Evolutionary conservation across 2,329 filamentous ascomycete species (phyloP).

Genomic region (Metarhizium robertsii): DNA sequence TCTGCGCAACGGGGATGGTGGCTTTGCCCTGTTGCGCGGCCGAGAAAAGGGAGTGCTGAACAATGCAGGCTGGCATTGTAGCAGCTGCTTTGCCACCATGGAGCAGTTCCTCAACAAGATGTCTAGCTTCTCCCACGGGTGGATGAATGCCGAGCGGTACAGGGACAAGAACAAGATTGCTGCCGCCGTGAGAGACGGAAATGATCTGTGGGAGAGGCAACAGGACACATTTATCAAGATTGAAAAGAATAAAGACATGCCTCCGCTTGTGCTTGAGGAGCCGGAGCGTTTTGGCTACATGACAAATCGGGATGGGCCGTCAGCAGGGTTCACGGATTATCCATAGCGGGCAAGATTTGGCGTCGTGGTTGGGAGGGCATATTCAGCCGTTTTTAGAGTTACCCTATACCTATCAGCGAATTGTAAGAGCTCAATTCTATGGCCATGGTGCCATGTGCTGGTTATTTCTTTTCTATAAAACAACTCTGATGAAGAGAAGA

Average conservation of each 20-base stretch:
- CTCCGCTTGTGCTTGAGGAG: conserved; percentile 33
- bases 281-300: conserved; percentile 34
- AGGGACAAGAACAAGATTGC: conserved; percentile 39
- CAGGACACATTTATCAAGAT: conserved; percentile 38
- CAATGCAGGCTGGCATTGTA: conserved; percentile 54
- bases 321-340: conserved; percentile 40
- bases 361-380: too few relatives aligned
- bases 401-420: too few relatives aligned
- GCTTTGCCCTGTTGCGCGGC: conserved; percentile 29
- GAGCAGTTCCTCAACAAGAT: conserved; percentile 47
- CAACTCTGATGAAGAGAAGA: too few relatives aligned
- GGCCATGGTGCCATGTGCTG: too few relatives aligned
- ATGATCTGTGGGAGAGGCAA: conserved; percentile 46
- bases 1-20: conserved; percentile 39
- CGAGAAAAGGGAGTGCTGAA: conserved; percentile 35
- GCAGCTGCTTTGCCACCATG: conserved; percentile 48
- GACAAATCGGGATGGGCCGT: conserved; percentile 33
- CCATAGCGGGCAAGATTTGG: conserved; percentile 7
- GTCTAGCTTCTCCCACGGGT: conserved; percentile 45
- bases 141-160: conserved; percentile 40
- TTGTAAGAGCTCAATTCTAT: too few relatives aligned
- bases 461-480: too few relatives aligned
- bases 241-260: conserved; percentile 42
- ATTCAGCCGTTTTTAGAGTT: too few relatives aligned
- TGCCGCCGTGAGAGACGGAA: conserved; percentile 38